Conservation (phyloP, 169 alveolate species). For the Plasmodium gallinaceum region DNA sequence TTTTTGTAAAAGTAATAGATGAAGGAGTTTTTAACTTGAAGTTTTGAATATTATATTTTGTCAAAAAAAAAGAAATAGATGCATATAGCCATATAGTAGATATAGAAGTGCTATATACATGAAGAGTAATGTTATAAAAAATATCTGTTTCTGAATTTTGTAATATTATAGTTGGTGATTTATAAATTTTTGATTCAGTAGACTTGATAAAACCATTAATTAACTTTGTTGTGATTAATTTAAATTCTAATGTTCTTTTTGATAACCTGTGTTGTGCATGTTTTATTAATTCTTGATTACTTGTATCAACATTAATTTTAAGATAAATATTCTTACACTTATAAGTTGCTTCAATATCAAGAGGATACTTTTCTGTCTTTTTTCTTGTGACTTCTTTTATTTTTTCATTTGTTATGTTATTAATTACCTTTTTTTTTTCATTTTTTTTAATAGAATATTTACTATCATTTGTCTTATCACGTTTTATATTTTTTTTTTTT, state of each 20-base stretch:
- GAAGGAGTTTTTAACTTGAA: conserved; percentile 65
- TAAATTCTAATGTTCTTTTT: conserved; percentile 60
- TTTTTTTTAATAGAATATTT: not conserved
- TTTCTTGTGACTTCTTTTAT: conserved; percentile 6
- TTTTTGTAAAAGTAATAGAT: conserved; percentile 21
- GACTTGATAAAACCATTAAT: conserved; percentile 64
- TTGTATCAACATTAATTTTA: conserved; percentile 67
- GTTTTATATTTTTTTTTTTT: conserved; percentile 16
- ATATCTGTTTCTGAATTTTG: conserved; percentile 73
- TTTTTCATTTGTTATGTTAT: conserved; percentile 14
- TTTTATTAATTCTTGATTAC: conserved; percentile 59
- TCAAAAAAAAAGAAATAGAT: conserved; percentile 50
- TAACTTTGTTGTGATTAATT: conserved; percentile 55
- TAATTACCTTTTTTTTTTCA: conserved; percentile 19
- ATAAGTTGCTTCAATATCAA: conserved; percentile 44
- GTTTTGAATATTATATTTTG: conserved; percentile 39
- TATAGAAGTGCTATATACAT: conserved; percentile 37
- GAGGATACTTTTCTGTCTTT: conserved; percentile 44
- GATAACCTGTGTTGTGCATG: conserved; percentile 30
- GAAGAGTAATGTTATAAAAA: conserved; percentile 61
- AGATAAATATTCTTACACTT: conserved; percentile 59
- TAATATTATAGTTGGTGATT: conserved; percentile 68
- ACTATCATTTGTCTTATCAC: conserved; percentile 3
- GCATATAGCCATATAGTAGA: conserved; percentile 54
- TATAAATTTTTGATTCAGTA: conserved; percentile 67